These are phyloP conservation scores for Haplographium delicatum DNA, from an alignment of 495 filamentous ascomycete genomes.

Conservation along the genomic window DNA sequence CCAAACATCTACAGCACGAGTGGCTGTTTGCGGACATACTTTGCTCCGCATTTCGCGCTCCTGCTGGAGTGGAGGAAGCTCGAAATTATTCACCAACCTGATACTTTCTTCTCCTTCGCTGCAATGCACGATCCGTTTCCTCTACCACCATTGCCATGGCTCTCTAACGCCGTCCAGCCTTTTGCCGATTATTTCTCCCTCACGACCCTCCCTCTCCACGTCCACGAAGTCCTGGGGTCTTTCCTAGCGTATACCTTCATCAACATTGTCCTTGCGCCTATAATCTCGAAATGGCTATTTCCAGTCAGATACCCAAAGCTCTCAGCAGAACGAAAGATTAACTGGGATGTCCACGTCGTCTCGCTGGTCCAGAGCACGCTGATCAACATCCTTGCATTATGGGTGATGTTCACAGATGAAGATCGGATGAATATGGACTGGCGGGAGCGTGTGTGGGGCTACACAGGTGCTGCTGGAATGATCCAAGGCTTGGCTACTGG, in stretches of 20 bases:
- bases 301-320: slow-evolving; percentile 67
- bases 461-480: slow-evolving; percentile 76
- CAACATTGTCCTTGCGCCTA: slow-evolving; percentile 67
- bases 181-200: slow-evolving; percentile 55
- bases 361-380: slow-evolving; percentile 79
- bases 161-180: slow-evolving; percentile 49
- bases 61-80: slow-evolving; percentile 1
- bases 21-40: too few species aligned
- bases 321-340: slow-evolving; percentile 63
- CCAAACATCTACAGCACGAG: too few species aligned
- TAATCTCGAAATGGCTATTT: slow-evolving; percentile 62
- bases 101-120: slow-evolving; percentile 1
- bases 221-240: slow-evolving; percentile 80
- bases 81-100: background rate
- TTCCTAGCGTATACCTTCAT: slow-evolving; percentile 73
- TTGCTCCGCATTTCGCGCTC: too few species aligned
- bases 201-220: slow-evolving; percentile 71
- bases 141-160: slow-evolving; percentile 47
- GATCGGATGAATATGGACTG: slow-evolving; percentile 69
- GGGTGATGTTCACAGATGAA: slow-evolving; percentile 73
- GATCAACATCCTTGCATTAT: slow-evolving; percentile 75
- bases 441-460: slow-evolving; percentile 81
- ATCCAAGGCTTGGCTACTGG: slow-evolving; percentile 80
- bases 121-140: slow-evolving; percentile 70
- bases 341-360: slow-evolving; percentile 97